These are phyloP conservation scores for Starmerella bombi DNA, from an alignment of 805 yeast genomes.

Conservation along the genomic window DNA sequence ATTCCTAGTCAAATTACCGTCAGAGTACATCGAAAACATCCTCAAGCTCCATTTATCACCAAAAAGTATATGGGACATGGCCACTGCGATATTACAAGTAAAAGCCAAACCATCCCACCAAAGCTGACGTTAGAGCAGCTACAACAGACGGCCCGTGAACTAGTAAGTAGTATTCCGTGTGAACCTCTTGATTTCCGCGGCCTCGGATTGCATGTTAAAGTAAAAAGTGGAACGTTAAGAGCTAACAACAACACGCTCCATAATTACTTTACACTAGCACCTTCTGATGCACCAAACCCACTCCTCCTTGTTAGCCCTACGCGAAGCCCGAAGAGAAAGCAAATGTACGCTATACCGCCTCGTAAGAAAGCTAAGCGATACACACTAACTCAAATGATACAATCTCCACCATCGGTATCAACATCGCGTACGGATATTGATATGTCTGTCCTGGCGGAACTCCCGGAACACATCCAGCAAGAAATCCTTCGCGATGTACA, in stretches of 20 bases:
- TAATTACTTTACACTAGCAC: neutral
- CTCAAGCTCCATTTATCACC: slow-evolving; percentile 59
- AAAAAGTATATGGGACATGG: slow-evolving; percentile 82
- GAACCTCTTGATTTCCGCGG: slow-evolving; percentile 67
- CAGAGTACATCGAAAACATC: slow-evolving; percentile 50
- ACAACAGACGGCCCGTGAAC: slow-evolving; percentile 43
- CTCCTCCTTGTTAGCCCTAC: neutral
- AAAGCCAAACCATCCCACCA: slow-evolving; percentile 43
- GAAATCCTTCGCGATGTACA: slow-evolving; percentile 34
- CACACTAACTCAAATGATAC: slow-evolving; percentile 17
- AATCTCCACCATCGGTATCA: too few relatives aligned
- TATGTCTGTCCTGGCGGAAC: slow-evolving; percentile 45
- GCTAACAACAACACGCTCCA: neutral
- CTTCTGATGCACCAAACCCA: neutral
- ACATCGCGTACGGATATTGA: slow-evolving; percentile 36
- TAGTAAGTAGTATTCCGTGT: slow-evolving; percentile 44
- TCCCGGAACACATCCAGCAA: slow-evolving; percentile 52
- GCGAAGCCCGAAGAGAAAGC: slow-evolving; percentile 3
- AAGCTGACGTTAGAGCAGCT: slow-evolving; percentile 42
- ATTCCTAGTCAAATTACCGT: slow-evolving; percentile 28
- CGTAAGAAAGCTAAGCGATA: slow-evolving; percentile 13
- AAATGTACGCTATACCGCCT: slow-evolving; percentile 11
- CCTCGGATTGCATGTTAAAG: slow-evolving; percentile 53
- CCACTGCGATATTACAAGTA: slow-evolving; percentile 48
- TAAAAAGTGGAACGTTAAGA: slow-evolving; percentile 24